Evolutionary conservation across 129 eudicot species (phyloP).

Genomic region (Tanacetum coccineum): DNA sequence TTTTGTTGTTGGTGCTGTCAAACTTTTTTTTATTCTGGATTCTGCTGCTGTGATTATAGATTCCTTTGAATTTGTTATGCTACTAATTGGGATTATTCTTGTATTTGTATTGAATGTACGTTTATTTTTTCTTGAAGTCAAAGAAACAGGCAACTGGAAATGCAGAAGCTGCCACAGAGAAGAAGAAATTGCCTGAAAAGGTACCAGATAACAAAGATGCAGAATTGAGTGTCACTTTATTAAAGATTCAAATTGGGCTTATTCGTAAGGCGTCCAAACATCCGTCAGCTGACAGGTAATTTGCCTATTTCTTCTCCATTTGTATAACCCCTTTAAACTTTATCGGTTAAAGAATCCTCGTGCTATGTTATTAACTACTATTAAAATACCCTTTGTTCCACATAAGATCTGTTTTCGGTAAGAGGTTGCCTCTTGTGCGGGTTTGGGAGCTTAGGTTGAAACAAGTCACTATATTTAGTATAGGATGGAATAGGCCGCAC

Average conservation of each 20-base stretch:
- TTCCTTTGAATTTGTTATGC: not conserved
- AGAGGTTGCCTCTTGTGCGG: no score
- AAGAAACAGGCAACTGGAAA: constrained; percentile 55
- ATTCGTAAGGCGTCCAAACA: constrained; percentile 96
- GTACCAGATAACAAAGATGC: constrained; percentile 63
- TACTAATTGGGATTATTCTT: no score
- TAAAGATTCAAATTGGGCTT: constrained; percentile 83
- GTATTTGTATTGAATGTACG: no score
- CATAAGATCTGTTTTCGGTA: not conserved
- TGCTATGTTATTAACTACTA: not conserved
- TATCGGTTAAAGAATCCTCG: not conserved
- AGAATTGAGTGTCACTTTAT: constrained; percentile 73
- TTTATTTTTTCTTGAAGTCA: constrained; percentile 14
- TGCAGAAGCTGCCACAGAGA: constrained; percentile 40
- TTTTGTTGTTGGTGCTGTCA: not conserved
- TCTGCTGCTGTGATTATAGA: not conserved
- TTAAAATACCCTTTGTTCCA: not conserved
- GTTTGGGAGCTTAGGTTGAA: not conserved
- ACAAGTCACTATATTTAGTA: not conserved
- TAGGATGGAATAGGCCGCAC: not conserved
- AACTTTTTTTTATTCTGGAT: not conserved
- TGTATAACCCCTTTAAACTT: not conserved
- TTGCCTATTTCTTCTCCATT: not conserved
- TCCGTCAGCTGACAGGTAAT: constrained; percentile 97
- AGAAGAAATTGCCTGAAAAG: constrained; percentile 73